These are phyloP conservation scores for Boletus huronensis DNA, from an alignment of 768 basidiomycete genomes.

Conservation along the genomic window DNA sequence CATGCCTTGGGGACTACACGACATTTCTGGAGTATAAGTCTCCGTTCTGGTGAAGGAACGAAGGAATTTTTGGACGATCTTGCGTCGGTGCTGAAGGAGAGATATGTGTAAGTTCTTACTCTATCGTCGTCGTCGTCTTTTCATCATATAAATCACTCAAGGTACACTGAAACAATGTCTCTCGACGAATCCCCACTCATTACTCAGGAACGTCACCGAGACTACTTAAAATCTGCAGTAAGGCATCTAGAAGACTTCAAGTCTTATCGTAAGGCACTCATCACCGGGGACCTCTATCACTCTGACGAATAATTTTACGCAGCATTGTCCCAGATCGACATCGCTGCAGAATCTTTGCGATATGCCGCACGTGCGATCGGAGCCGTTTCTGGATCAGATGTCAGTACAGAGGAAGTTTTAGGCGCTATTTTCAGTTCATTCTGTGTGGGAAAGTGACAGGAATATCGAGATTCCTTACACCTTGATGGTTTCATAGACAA, in stretches of 20 bases:
- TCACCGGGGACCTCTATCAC: background rate
- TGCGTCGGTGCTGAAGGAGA: constrained; percentile 40
- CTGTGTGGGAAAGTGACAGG: constrained; percentile 75
- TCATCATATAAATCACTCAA: constrained; percentile 1
- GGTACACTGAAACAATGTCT: constrained; percentile 23
- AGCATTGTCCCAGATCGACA: constrained; percentile 70
- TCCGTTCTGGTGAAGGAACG: constrained; percentile 57
- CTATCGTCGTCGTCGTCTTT: background rate
- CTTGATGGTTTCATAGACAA: background rate
- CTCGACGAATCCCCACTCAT: constrained; percentile 50
- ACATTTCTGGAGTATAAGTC: constrained; percentile 57
- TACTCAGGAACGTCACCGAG: constrained; percentile 76
- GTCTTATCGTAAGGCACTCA: constrained; percentile 26
- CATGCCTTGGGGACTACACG: background rate
- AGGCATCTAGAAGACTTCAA: constrained; percentile 33
- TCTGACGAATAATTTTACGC: constrained; percentile 6
- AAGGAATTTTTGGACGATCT: constrained; percentile 58
- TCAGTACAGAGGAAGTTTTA: constrained; percentile 80
- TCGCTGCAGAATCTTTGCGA: constrained; percentile 84
- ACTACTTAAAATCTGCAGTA: constrained; percentile 65
- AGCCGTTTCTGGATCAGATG: constrained; percentile 65
- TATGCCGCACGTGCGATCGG: constrained; percentile 85
- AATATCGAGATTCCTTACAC: background rate
- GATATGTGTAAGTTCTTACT: constrained; percentile 18
- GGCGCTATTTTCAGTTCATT: constrained; percentile 83